Evolutionary conservation across 2,329 filamentous ascomycete species (phyloP).

Genomic region (Aspergillus sp.): DNA sequence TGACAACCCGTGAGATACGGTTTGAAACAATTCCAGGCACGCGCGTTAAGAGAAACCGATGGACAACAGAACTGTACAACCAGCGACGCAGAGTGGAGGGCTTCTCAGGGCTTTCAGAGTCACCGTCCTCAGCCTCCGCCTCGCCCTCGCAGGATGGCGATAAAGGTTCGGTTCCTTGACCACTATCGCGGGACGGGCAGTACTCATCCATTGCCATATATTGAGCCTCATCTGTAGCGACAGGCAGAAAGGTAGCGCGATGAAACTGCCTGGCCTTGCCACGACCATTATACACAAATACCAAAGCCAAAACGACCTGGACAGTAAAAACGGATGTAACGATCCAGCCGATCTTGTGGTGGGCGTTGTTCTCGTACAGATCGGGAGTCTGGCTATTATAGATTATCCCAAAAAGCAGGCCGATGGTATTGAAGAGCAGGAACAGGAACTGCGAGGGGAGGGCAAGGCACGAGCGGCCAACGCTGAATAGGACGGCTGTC

Average conservation of each 20-base stretch:
- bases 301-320: conserved; percentile 68
- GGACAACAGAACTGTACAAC: conserved; percentile 35
- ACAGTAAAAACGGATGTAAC: conserved; percentile 69
- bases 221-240: conserved; percentile 53
- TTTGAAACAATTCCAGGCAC: conserved; percentile 59
- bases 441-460: conserved; percentile 51
- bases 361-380: conserved; percentile 22
- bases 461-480: conserved; percentile 74
- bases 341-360: conserved; percentile 58
- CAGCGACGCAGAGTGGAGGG: conserved; percentile 38
- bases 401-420: conserved; percentile 20
- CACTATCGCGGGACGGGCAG: conserved; percentile 69
- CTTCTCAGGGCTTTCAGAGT: conserved; percentile 48
- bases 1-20: conserved; percentile 58
- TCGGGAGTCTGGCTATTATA: conserved; percentile 24
- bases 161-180: conserved; percentile 71
- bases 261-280: conserved; percentile 49
- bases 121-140: conserved; percentile 48
- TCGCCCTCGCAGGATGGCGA: conserved; percentile 49
- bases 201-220: conserved; percentile 35
- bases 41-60: conserved; percentile 54
- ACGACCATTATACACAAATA: conserved; percentile 61
- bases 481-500: conserved; percentile 78
- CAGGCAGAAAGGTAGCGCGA: conserved; percentile 55
- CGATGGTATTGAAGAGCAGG: conserved; percentile 19